phyloP scores from a whole-genome alignment of 768 basidiomycete species.

The Termitomyces sp. region DNA sequence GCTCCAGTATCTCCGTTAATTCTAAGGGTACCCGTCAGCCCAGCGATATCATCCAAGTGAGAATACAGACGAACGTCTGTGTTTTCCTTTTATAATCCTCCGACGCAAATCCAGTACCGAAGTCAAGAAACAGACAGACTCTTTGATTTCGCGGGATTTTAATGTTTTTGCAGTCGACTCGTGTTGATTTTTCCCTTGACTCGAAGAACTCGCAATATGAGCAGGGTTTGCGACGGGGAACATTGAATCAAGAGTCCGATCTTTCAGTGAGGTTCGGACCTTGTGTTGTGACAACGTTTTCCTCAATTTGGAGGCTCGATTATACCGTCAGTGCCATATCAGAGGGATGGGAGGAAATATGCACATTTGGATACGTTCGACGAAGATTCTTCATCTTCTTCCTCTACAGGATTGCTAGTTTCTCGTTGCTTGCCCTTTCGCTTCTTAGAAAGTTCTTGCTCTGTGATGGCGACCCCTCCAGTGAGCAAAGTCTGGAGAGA shows the following conservation, averaged over 20 bases:
- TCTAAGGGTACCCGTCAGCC: slow-evolving; percentile 38
- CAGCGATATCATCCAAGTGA: neutral
- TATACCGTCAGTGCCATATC: neutral
- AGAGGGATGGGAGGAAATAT: neutral
- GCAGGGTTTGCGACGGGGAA: slow-evolving; percentile 64
- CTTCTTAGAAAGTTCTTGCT: slow-evolving; percentile 25
- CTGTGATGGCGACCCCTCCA: slow-evolving; percentile 37
- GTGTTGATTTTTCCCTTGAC: slow-evolving; percentile 13
- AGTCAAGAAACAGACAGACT: slow-evolving; percentile 72
- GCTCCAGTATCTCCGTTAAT: slow-evolving; percentile 75
- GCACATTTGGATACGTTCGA: slow-evolving; percentile 20
- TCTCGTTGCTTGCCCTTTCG: slow-evolving; percentile 36
- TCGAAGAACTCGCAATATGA: slow-evolving; percentile 25
- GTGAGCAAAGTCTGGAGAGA: slow-evolving; percentile 52
- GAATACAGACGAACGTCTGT: slow-evolving; percentile 50
- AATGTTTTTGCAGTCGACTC: slow-evolving; percentile 15
- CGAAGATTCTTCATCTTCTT: slow-evolving; percentile 22
- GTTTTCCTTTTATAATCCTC: slow-evolving; percentile 52
- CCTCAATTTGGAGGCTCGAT: slow-evolving; percentile 18
- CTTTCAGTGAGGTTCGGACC: slow-evolving; percentile 82
- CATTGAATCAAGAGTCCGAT: slow-evolving; percentile 95
- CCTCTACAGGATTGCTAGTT: slow-evolving; percentile 18
- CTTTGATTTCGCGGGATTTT: slow-evolving; percentile 52
- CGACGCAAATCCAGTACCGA: slow-evolving; percentile 68
- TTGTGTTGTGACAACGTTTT: slow-evolving; percentile 79